Conservation (phyloP, 2,329 filamentous ascomycete species). For the Hypocrella siamensis region DNA sequence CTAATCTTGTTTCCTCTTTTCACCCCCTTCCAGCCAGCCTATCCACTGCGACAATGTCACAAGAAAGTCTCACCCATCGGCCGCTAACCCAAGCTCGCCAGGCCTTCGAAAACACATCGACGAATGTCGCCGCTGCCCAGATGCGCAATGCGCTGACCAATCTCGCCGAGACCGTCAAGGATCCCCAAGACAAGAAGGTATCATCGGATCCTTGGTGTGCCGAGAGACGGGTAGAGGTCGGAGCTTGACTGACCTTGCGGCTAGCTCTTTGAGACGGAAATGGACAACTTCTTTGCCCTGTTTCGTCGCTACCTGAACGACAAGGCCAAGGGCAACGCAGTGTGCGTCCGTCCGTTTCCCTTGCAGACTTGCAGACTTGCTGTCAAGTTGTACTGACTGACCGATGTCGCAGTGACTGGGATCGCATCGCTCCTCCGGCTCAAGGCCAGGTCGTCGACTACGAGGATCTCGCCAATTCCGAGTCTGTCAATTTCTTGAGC, state of each 20-base stretch:
- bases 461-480: slow-evolving; percentile 72
- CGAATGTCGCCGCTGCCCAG: slow-evolving; percentile 92
- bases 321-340: slow-evolving; percentile 91
- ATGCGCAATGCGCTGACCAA: slow-evolving; percentile 97
- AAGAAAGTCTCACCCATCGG: slow-evolving; percentile 1
- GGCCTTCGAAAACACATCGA: slow-evolving; percentile 99
- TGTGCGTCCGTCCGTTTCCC: slow-evolving; percentile 32
- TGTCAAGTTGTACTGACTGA: background rate
- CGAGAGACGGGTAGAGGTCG: background rate
- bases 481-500: slow-evolving; percentile 86
- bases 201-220: slow-evolving; percentile 12
- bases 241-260: slow-evolving; percentile 2
- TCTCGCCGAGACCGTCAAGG: slow-evolving; percentile 77
- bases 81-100: slow-evolving; percentile 23
- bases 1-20: too few species aligned
- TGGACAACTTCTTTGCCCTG: slow-evolving; percentile 99
- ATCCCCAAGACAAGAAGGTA: slow-evolving; percentile 72
- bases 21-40: too few species aligned
- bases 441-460: slow-evolving; percentile 92
- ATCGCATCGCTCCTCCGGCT: slow-evolving; percentile 86
- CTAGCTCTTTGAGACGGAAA: slow-evolving; percentile 92
- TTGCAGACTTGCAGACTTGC: too few species aligned
- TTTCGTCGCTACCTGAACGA: slow-evolving; percentile 98
- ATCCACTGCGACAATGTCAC: background rate
- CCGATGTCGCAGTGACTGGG: slow-evolving; percentile 61